Evolutionary conservation across 345 rosid genomes (phyloP).

Genomic region (Syzygium grande): DNA sequence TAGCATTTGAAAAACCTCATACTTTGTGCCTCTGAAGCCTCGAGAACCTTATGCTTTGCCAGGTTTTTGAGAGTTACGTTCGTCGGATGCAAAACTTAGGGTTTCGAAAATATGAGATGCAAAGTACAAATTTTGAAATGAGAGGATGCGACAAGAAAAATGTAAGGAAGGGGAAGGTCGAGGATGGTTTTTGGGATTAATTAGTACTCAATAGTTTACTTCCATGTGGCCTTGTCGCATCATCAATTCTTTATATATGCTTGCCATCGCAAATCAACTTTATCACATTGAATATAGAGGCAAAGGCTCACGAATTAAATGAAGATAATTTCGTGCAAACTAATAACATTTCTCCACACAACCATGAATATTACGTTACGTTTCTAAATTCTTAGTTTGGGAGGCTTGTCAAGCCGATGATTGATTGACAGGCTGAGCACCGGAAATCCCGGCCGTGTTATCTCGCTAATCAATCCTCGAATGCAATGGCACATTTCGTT

Average conservation of each 20-base stretch:
- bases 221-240: neutral
- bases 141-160: neutral
- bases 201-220: neutral
- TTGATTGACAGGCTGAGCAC: neutral
- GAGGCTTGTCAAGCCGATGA: neutral
- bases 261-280: neutral
- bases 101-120: neutral
- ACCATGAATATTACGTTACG: neutral
- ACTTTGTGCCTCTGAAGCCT: neutral
- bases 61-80: neutral
- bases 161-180: neutral
- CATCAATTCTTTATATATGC: neutral
- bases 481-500: neutral
- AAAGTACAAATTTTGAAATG: neutral
- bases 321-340: neutral
- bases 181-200: neutral
- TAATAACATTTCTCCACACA: neutral
- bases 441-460: constrained; percentile 21
- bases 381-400: neutral
- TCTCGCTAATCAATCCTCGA: constrained; percentile 5
- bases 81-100: neutral
- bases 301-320: neutral
- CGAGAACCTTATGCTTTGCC: accelerated
- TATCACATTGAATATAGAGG: neutral
- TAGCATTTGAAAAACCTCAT: neutral